Evolutionary conservation across 345 rosid species (phyloP).

Genomic region (Eucalyptus leucophloia): DNA sequence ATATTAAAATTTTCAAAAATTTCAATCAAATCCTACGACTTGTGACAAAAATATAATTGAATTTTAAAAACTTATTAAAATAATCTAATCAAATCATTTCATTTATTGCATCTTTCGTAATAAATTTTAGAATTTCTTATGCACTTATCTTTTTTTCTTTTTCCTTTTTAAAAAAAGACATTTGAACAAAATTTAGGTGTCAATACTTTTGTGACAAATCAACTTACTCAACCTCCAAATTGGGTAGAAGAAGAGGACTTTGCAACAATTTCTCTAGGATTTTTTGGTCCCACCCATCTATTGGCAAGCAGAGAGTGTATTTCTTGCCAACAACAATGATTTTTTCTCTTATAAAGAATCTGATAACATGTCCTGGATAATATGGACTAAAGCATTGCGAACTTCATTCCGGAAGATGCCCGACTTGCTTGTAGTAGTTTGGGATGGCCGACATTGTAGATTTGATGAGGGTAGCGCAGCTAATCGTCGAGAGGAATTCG

Average conservation of each 20-base stretch:
- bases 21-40: too few species aligned
- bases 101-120: too few species aligned
- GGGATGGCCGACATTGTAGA: background rate
- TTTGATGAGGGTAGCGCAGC: background rate
- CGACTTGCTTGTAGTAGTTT: background rate
- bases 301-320: background rate
- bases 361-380: background rate
- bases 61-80: too few species aligned
- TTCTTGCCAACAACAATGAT: fast-evolving
- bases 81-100: fast-evolving
- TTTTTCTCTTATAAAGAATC: background rate
- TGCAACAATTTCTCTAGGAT: background rate
- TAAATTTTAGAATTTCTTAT: fast-evolving
- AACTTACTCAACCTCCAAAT: background rate
- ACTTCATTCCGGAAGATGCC: background rate
- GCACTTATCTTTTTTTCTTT: fast-evolving
- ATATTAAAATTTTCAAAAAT: too few species aligned
- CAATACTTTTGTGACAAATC: fast-evolving
- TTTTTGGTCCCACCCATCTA: background rate
- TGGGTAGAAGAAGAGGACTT: background rate
- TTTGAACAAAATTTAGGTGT: background rate
- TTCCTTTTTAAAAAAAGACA: background rate
- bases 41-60: fast-evolving
- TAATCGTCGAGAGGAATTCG: background rate
- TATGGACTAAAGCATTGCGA: background rate